phyloP scores from a whole-genome alignment of 2,329 filamentous ascomycete genomes.

The Mariannaea elegans region DNA sequence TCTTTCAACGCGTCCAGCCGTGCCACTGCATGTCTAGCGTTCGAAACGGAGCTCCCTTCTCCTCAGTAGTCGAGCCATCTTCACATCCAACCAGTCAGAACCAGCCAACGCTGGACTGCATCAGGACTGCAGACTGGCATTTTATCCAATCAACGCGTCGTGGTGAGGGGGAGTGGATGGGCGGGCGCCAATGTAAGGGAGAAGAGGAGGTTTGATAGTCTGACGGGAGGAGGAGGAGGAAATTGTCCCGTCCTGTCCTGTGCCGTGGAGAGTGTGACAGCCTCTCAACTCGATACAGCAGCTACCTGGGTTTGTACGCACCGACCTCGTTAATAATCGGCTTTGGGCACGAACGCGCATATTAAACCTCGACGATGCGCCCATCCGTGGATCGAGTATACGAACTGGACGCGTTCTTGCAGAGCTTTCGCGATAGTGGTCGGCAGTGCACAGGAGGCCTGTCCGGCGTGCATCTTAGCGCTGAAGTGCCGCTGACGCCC shows the following conservation, averaged over 20 bases:
- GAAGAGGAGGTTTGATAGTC: not conserved
- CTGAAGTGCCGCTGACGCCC: not conserved
- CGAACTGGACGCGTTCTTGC: conserved; percentile 13
- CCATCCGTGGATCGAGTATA: not conserved
- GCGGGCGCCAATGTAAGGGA: conserved; percentile 37
- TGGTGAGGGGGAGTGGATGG: not conserved
- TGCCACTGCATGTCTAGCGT: conserved; percentile 18
- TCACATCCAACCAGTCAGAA: not conserved
- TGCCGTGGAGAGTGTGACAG: not conserved
- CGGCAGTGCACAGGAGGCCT: not conserved
- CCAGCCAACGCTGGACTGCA: conserved; percentile 11
- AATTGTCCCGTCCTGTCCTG: not conserved
- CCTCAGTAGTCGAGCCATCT: not conserved
- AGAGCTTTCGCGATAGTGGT: conserved; percentile 13
- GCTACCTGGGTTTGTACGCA: not conserved
- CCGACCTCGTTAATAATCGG: not conserved
- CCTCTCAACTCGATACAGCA: conserved; percentile 3
- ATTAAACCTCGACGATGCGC: conserved; percentile 2
- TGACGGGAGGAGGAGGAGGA: not conserved
- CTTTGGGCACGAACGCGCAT: conserved; percentile 10
- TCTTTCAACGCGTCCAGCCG: conserved; percentile 22
- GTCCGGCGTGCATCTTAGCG: not conserved
- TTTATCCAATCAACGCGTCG: conserved; percentile 32
- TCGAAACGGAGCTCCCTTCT: not conserved
- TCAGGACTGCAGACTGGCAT: not conserved